Conservation (phyloP, 75 land plant species). For the Gnetum montanum region DNA sequence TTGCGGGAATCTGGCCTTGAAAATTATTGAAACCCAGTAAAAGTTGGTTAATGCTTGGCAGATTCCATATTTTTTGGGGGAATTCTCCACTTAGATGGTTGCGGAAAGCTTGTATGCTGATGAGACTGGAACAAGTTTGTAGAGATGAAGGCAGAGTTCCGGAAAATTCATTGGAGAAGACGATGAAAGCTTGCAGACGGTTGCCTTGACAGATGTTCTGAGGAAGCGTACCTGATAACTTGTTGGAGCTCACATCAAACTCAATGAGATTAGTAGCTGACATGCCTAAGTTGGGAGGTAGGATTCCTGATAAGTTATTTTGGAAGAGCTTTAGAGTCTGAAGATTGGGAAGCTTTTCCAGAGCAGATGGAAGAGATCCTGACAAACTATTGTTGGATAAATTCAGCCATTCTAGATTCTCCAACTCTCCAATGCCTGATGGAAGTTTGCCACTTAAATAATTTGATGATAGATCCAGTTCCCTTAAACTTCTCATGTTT, state of each 20-base stretch:
- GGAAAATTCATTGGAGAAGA: conserved; percentile 29
- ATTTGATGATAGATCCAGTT: conserved; percentile 11
- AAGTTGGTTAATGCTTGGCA: conserved; percentile 9
- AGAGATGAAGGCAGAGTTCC: conserved; percentile 31
- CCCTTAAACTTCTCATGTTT: conserved; percentile 8
- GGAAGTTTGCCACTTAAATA: conserved; percentile 25
- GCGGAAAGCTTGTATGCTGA: conserved; percentile 5
- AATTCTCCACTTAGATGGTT: conserved; percentile 27
- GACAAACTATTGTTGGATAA: conserved; percentile 18
- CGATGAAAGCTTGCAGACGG: conserved; percentile 17
- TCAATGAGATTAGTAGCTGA: conserved; percentile 11
- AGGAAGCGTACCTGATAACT: conserved; percentile 37
- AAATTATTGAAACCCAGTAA: conserved; percentile 31
- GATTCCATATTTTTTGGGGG: conserved; percentile 24
- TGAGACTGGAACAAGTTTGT: conserved; percentile 14
- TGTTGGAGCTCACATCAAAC: conserved; percentile 32
- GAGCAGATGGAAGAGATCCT: conserved; percentile 27
- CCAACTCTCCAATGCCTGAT: conserved; percentile 22
- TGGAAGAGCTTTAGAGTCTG: conserved; percentile 15
- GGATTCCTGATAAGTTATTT: conserved; percentile 22
- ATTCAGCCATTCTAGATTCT: conserved; percentile 6
- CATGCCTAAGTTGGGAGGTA: conserved; percentile 29
- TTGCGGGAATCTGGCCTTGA: conserved; percentile 38
- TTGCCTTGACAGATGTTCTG: conserved; percentile 20
- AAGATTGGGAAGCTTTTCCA: conserved; percentile 17